These are phyloP conservation scores for Warburgia ugandensis DNA, from an alignment of 164 flowering plant genomes.

Conservation along the genomic window DNA sequence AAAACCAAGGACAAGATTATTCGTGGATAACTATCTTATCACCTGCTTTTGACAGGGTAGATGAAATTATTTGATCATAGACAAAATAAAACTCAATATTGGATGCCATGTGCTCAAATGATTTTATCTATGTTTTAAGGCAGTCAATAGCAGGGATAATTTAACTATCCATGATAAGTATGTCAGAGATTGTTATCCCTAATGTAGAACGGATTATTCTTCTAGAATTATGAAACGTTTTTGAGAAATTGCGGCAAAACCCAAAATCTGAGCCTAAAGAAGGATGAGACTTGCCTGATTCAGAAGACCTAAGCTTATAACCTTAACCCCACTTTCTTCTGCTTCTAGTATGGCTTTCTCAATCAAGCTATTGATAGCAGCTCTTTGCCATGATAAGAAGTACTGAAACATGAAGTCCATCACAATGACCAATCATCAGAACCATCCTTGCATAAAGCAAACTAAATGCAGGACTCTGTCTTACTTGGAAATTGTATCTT, in stretches of 20 bases:
- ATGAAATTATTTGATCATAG: too few species aligned
- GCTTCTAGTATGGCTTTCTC: slow-evolving; percentile 65
- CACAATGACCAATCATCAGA: too few species aligned
- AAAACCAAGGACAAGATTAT: too few species aligned
- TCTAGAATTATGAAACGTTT: neutral
- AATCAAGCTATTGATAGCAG: slow-evolving; percentile 43
- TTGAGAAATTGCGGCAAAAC: neutral
- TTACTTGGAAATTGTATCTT: slow-evolving; percentile 52
- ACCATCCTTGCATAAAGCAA: neutral
- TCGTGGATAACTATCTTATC: too few species aligned
- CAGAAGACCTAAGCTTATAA: slow-evolving; percentile 56
- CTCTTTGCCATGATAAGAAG: slow-evolving; percentile 27
- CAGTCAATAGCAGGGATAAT: too few species aligned
- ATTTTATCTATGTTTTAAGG: too few species aligned
- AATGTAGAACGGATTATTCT: too few species aligned
- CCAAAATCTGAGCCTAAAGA: neutral
- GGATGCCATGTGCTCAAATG: too few species aligned
- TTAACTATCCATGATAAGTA: too few species aligned
- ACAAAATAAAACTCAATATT: too few species aligned
- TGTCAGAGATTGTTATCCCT: too few species aligned
- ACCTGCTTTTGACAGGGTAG: too few species aligned
- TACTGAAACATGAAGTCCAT: neutral
- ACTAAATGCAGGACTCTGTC: neutral
- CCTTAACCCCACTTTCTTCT: slow-evolving; percentile 46
- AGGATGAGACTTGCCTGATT: slow-evolving; percentile 35